Conservation (phyloP, 2,329 filamentous ascomycete species). For the Alternaria atra region DNA sequence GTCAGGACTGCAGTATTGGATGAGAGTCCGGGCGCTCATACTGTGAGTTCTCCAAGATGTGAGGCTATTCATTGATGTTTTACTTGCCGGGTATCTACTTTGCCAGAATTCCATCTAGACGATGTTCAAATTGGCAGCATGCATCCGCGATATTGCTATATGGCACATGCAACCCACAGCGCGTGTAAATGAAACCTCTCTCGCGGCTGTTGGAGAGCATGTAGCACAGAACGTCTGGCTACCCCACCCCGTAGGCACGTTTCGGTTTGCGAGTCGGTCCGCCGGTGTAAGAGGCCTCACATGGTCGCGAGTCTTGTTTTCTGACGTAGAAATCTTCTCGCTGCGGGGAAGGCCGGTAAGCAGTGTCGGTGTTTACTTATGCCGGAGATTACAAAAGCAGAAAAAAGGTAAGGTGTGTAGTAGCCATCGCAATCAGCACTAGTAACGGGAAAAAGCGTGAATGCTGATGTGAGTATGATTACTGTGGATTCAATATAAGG, state of each 20-base stretch:
- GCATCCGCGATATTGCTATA: not conserved
- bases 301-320: not conserved
- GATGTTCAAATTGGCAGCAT: not conserved
- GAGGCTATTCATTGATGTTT: not conserved
- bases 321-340: not conserved
- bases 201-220: not conserved
- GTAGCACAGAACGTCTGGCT: not conserved
- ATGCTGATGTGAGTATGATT: not conserved
- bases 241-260: not conserved
- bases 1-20: slow-evolving; percentile 2
- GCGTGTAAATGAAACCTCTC: not conserved
- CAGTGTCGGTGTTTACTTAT: not conserved
- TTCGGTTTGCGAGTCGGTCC: not conserved
- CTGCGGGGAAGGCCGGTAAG: not conserved
- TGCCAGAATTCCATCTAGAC: not conserved
- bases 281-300: not conserved
- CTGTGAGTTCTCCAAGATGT: not conserved
- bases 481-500: not conserved
- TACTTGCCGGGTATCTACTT: not conserved
- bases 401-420: not conserved
- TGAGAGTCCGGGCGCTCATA: not conserved
- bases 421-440: slow-evolving; percentile 1
- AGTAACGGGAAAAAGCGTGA: not conserved
- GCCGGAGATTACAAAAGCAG: not conserved
- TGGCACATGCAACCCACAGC: not conserved